Conservation (phyloP, 805 yeast genomes). For the Wickerhamomyces mucosus region DNA sequence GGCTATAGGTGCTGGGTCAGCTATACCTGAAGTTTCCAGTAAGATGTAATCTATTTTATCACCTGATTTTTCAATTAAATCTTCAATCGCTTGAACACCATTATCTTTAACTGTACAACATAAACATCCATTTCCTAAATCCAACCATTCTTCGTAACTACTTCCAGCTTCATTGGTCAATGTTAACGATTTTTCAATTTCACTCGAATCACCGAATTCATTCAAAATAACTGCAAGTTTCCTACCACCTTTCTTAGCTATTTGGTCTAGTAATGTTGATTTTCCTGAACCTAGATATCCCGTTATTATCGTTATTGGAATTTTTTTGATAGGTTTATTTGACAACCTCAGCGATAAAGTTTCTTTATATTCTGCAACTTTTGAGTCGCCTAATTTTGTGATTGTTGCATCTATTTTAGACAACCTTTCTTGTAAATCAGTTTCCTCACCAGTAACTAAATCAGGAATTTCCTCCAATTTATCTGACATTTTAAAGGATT, state of each 20-base stretch:
- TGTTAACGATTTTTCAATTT: slow-evolving; percentile 79
- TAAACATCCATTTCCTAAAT: slow-evolving; percentile 91
- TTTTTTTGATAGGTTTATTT: slow-evolving; percentile 28
- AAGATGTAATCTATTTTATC: slow-evolving; percentile 82
- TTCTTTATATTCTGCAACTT: slow-evolving; percentile 11
- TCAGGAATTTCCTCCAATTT: slow-evolving; percentile 15
- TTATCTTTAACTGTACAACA: slow-evolving; percentile 95
- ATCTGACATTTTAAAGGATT: background rate
- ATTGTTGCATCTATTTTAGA: slow-evolving; percentile 10
- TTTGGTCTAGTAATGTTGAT: slow-evolving; percentile 68
- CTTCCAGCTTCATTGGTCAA: slow-evolving; percentile 39
- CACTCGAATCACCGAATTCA: slow-evolving; percentile 87
- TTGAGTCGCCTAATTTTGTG: slow-evolving; percentile 8
- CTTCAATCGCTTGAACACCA: slow-evolving; percentile 91
- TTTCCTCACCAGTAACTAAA: slow-evolving; percentile 18
- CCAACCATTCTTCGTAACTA: slow-evolving; percentile 87
- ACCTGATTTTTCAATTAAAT: slow-evolving; percentile 61
- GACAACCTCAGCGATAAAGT: slow-evolving; percentile 7
- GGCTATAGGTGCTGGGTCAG: slow-evolving; percentile 97
- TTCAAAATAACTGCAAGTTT: slow-evolving; percentile 84
- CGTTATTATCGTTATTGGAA: slow-evolving; percentile 88
- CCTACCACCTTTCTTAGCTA: slow-evolving; percentile 61
- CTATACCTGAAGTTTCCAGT: slow-evolving; percentile 91
- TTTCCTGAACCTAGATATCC: slow-evolving; percentile 96
- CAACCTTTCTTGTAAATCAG: slow-evolving; percentile 11